Evolutionary conservation across 345 rosid species (phyloP).

Genomic region (Geranium brycei): DNA sequence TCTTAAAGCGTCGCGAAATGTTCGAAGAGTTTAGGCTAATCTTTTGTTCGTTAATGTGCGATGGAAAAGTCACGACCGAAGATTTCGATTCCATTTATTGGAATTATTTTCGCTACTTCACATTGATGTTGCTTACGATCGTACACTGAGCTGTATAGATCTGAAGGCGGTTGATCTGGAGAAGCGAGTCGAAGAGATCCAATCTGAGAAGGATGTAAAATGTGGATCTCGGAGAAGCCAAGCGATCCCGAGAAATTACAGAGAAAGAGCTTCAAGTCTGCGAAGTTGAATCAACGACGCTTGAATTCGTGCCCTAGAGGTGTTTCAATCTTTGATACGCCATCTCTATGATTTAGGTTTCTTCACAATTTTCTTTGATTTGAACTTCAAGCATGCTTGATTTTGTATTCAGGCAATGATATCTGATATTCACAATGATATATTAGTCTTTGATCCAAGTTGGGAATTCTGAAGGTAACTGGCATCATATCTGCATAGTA

Average conservation of each 20-base stretch:
- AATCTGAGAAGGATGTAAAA: constrained; percentile 19
- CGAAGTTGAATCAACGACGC: constrained; percentile 16
- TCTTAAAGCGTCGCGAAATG: neutral
- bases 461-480: constrained; percentile 23
- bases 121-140: too few species aligned
- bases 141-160: constrained; percentile 1
- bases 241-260: constrained; percentile 38
- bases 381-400: constrained; percentile 1
- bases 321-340: constrained; percentile 5
- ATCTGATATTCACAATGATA: constrained; percentile 38
- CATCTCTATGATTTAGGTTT: neutral
- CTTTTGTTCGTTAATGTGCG: neutral
- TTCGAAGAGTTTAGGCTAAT: neutral
- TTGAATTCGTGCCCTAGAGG: constrained; percentile 50
- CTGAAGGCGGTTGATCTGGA: too few species aligned
- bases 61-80: neutral
- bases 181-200: too few species aligned
- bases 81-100: neutral
- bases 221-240: constrained; percentile 33
- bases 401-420: constrained; percentile 38
- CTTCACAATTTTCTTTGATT: neutral
- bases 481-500: constrained; percentile 1
- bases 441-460: constrained; percentile 31
- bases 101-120: too few species aligned
- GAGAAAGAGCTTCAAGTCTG: constrained; percentile 46